Evolutionary conservation across 805 yeast genomes (phyloP).

Genomic region (Suhomyces prunicola): DNA sequence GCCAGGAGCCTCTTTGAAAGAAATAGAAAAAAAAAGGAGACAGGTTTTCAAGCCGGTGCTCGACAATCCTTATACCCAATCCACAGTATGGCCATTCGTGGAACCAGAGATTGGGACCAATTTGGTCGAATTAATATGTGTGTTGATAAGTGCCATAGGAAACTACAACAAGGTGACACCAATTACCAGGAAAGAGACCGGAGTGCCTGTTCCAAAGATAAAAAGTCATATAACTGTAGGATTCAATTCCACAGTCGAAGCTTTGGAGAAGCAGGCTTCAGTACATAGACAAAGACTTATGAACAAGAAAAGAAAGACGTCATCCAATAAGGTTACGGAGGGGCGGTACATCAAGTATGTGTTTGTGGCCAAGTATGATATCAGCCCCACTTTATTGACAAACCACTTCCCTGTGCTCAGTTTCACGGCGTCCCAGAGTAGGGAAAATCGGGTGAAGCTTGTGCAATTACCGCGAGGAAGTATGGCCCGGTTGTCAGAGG

Average conservation of each 20-base stretch:
- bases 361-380: conserved; percentile 61
- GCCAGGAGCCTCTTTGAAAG: conserved; percentile 39
- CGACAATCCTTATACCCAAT: conserved; percentile 59
- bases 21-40: conserved; percentile 46
- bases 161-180: conserved; percentile 17
- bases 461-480: conserved; percentile 57
- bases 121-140: conserved; percentile 34
- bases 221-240: conserved; percentile 37
- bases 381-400: conserved; percentile 46
- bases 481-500: conserved; percentile 26
- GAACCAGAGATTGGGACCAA: conserved; percentile 36
- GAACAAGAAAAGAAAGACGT: conserved; percentile 3
- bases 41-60: conserved; percentile 64
- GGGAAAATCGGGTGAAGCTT: conserved; percentile 43
- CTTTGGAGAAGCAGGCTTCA: conserved; percentile 44
- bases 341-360: conserved; percentile 33
- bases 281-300: conserved; percentile 12
- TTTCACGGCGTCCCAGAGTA: conserved; percentile 38
- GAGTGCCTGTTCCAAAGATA: conserved; percentile 23
- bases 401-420: conserved; percentile 59
- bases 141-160: conserved; percentile 31
- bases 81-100: conserved; percentile 39
- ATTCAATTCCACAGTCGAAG: conserved; percentile 53
- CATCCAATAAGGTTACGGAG: not conserved
- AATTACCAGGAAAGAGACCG: not conserved